phyloP scores from a whole-genome alignment of 805 yeast genomes.

The Zygoascus flipseniorum region DNA sequence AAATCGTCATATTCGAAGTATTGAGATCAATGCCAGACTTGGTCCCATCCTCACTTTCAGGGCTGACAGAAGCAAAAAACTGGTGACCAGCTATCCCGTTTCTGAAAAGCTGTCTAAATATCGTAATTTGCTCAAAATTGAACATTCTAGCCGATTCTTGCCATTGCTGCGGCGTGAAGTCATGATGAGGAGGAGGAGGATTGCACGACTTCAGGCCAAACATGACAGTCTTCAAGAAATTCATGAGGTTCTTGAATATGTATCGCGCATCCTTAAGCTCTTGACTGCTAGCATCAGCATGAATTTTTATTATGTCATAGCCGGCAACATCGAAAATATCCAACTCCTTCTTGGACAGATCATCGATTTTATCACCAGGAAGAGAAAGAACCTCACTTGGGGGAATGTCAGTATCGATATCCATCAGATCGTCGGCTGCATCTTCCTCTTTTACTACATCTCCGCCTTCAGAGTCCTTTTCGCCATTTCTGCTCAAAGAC shows the following conservation, averaged over 20 bases:
- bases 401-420: conserved; percentile 1
- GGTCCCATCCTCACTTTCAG: conserved; percentile 24
- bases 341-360: conserved; percentile 23
- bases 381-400: conserved; percentile 2
- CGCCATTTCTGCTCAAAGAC: conserved; percentile 22
- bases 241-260: conserved; percentile 78
- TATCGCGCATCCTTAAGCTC: conserved; percentile 83
- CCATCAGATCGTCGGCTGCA: conserved; percentile 13
- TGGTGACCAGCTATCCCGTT: conserved; percentile 77
- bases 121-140: conserved; percentile 71
- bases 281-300: conserved; percentile 44
- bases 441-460: conserved; percentile 34
- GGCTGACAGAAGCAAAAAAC: conserved; percentile 49
- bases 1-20: conserved; percentile 68
- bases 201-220: conserved; percentile 85
- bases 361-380: conserved; percentile 10
- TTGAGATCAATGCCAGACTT: conserved; percentile 21
- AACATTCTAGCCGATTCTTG: conserved; percentile 78
- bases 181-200: conserved; percentile 53
- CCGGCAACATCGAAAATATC: conserved; percentile 36
- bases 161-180: conserved; percentile 55
- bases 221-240: conserved; percentile 81
- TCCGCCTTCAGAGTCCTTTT: conserved; percentile 22
- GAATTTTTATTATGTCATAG: conserved; percentile 50
- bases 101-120: conserved; percentile 67